phyloP scores from a whole-genome alignment of 345 rosid genomes.

The Bruguiera parviflora region DNA sequence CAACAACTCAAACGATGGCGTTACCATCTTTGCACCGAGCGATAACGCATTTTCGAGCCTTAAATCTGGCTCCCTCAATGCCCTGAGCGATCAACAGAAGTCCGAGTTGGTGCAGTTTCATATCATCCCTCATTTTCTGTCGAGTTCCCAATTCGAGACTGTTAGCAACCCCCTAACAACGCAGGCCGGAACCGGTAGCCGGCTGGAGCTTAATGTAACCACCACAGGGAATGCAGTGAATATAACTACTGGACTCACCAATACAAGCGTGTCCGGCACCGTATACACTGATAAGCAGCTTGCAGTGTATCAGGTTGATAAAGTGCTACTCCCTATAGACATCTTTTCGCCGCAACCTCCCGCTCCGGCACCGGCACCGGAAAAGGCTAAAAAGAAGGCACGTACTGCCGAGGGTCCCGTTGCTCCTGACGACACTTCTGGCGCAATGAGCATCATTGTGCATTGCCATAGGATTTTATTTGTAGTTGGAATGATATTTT shows the following conservation, averaged over 20 bases:
- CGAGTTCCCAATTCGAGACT: conserved; percentile 35
- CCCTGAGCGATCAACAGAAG: conserved; percentile 31
- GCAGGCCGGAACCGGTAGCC: conserved; percentile 34
- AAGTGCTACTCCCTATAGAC: conserved; percentile 40
- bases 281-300: conserved; percentile 33
- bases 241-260: conserved; percentile 35
- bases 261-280: conserved; percentile 34
- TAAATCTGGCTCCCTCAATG: conserved; percentile 37
- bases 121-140: conserved; percentile 26
- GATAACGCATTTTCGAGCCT: conserved; percentile 38
- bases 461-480: conserved; percentile 1
- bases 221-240: conserved; percentile 34
- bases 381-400: conserved; percentile 28
- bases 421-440: conserved; percentile 22
- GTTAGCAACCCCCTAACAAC: conserved; percentile 45
- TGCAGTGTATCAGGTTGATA: conserved; percentile 37
- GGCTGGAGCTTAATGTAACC: conserved; percentile 28
- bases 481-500: conserved; percentile 9
- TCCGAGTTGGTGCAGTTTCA: conserved; percentile 40
- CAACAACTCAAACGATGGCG: conserved; percentile 38
- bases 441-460: conserved; percentile 9
- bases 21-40: conserved; percentile 36
- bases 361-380: conserved; percentile 37
- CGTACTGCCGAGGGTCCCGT: conserved; percentile 13
- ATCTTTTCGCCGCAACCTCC: conserved; percentile 40